A percentile compares a stretch with the other conserved stretches of the same genome.
These are phyloP conservation scores for Pisolithus tinctorius DNA, from an alignment of 768 basidiomycete genomes.

Conservation along the genomic window DNA sequence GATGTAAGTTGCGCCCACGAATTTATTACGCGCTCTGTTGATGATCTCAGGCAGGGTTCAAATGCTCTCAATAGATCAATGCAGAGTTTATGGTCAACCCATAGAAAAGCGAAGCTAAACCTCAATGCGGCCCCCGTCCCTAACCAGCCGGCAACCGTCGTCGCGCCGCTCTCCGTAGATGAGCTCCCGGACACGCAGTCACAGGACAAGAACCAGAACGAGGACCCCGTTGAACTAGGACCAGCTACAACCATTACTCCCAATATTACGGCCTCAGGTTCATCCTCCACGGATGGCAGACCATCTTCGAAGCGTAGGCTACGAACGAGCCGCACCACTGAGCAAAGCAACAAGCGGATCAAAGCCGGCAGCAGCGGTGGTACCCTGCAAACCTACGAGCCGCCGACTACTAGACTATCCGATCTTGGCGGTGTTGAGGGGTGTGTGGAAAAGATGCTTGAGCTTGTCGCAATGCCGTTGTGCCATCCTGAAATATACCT, in stretches of 20 bases:
- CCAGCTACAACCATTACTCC: conserved; percentile 8
- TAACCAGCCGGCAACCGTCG: conserved; percentile 5
- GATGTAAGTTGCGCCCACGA: conserved; percentile 10
- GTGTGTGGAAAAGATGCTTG: conserved; percentile 88
- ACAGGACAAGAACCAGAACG: conserved; percentile 11
- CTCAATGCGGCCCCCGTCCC: conserved; percentile 38
- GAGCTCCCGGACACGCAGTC: conserved; percentile 20
- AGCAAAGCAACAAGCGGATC: conserved; percentile 10
- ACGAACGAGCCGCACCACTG: conserved; percentile 32
- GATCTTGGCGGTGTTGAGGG: conserved; percentile 83
- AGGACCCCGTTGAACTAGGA: conserved; percentile 8
- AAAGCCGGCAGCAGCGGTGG: not conserved
- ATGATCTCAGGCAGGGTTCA: conserved; percentile 44
- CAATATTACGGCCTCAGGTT: conserved; percentile 4
- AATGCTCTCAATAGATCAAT: conserved; percentile 74
- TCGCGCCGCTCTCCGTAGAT: conserved; percentile 6
- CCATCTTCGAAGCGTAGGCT: conserved; percentile 55
- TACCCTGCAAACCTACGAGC: conserved; percentile 57
- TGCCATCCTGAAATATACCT: conserved; percentile 94
- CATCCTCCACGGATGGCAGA: conserved; percentile 4
- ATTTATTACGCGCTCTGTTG: not conserved
- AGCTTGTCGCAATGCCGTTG: conserved; percentile 93
- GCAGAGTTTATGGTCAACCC: conserved; percentile 72
- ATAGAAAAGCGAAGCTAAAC: conserved; percentile 61
- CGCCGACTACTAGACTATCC: conserved; percentile 70